phyloP scores from a whole-genome alignment of 805 yeast species.

The Ogataea allantospora region DNA sequence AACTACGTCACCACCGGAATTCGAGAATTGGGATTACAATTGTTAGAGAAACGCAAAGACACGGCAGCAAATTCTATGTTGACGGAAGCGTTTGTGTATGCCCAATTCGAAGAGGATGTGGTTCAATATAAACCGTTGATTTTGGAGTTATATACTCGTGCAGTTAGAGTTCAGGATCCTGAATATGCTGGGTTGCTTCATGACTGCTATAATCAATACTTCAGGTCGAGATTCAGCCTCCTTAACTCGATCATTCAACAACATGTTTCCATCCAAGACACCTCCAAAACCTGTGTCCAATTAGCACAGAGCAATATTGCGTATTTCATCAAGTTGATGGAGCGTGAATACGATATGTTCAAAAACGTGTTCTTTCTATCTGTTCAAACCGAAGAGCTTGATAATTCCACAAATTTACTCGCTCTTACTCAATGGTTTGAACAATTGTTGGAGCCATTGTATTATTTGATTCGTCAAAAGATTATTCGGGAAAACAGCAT shows the following conservation, averaged over 20 bases:
- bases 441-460: slow-evolving; percentile 70
- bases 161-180: slow-evolving; percentile 17
- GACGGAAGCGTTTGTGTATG: slow-evolving; percentile 63
- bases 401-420: slow-evolving; percentile 32
- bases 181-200: slow-evolving; percentile 63
- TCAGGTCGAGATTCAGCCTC: slow-evolving; percentile 52
- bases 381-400: slow-evolving; percentile 15
- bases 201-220: slow-evolving; percentile 66
- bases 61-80: slow-evolving; percentile 37
- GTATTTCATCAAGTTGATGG: slow-evolving; percentile 56
- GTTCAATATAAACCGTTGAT: slow-evolving; percentile 22
- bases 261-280: slow-evolving; percentile 24
- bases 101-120: slow-evolving; percentile 50
- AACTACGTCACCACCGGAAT: slow-evolving; percentile 57
- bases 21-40: slow-evolving; percentile 31
- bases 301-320: slow-evolving; percentile 61
- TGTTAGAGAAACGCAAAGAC: slow-evolving; percentile 21
- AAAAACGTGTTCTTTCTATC: slow-evolving; percentile 46
- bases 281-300: slow-evolving; percentile 46
- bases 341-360: slow-evolving; percentile 62
- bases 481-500: slow-evolving; percentile 72
- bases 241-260: slow-evolving; percentile 39
- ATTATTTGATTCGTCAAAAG: slow-evolving; percentile 63
- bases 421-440: slow-evolving; percentile 58
- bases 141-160: slow-evolving; percentile 28